Conservation (phyloP, 257 asterid species). For the Marsdenia floribunda region DNA sequence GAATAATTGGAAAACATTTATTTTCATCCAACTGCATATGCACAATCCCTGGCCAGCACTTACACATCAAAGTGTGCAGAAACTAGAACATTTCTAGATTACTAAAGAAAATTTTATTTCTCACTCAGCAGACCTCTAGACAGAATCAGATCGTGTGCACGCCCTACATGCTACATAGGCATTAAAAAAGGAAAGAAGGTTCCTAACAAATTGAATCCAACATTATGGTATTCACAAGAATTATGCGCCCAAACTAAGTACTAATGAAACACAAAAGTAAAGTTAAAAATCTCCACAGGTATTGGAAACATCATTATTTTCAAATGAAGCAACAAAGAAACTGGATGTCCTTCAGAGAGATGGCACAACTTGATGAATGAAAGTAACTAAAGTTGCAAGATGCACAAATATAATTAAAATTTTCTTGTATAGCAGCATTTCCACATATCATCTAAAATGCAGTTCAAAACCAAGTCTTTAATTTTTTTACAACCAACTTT, state of each 20-base stretch:
- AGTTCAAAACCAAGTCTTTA: background rate
- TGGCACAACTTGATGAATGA: too few species aligned
- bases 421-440: background rate
- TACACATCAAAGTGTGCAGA: background rate
- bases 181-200: background rate
- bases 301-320: background rate
- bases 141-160: background rate
- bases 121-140: constrained; percentile 1
- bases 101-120: background rate
- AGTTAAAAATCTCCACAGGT: background rate
- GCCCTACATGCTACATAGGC: background rate
- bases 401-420: background rate
- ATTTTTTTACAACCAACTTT: background rate
- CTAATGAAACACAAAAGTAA: background rate
- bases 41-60: background rate
- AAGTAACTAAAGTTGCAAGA: background rate
- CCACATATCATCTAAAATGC: background rate
- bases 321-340: background rate
- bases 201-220: background rate
- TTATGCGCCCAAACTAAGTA: background rate
- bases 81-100: background rate
- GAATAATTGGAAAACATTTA: background rate
- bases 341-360: too few species aligned
- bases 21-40: background rate
- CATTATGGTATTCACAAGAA: background rate